Evolutionary conservation across 148 eudicot species (phyloP), one percentile per base, ranked within the genome.

Genomic region (Silene conica): DNA sequence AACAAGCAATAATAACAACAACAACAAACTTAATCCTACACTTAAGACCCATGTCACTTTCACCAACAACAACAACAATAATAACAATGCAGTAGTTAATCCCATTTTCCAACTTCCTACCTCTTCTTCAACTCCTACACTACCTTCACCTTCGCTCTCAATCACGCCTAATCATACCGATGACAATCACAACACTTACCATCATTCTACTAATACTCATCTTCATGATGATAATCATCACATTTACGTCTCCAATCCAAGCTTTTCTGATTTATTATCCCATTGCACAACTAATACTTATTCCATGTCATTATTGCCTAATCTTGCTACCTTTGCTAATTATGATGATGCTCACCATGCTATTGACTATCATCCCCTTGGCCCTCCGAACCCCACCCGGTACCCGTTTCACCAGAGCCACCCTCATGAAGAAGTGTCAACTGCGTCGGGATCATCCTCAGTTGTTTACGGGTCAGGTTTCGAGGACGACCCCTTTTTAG

Each of bases 401-500:
- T 38, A 75, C 79, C 52, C 69, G 34, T 18, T 58, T 63, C 50
- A 71, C 22, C 68, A 43, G 1, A 43, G 67, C 43, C 73, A 75
- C 58, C 70, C 67, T 1, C 71, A 52, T 8, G 75, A 72, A 22
- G 81, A 78, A 58, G 77, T 23, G 14, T 64, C 78, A 26, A 74
- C 78, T 70, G 69, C 68, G 4, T 68, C 77, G 10, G 69, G 69
- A 21, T 68, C 73, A 0, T 52, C 81, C 1, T 67, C 72, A 18
- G 63, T 20, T 50, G 54, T 67, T 10, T 73, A 73, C n/a, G 74
- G 77, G 3, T 68, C 82, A 7, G 56, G 71, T 41, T 38, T 75
- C 8, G 82, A 79, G 66, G 82, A 79, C 15, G 82, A 79, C 26
- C 75, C 54, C 9, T 74, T 79, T 64, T 48, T 74, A 8, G 71